phyloP scores from a whole-genome alignment of 2,329 filamentous ascomycete genomes.

The Calcarisporium arbuscula region DNA sequence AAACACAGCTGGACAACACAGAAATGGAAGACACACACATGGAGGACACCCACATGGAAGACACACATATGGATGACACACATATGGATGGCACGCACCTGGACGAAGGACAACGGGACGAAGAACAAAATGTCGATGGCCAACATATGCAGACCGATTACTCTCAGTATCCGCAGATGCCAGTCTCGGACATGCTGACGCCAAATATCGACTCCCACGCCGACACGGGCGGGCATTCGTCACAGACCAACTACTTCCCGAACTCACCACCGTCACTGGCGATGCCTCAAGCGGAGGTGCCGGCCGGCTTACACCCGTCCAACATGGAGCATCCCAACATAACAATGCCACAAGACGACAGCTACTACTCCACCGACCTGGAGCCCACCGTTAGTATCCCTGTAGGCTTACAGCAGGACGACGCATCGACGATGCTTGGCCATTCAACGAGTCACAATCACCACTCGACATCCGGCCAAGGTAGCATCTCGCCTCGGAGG shows the following conservation, averaged over 20 bases:
- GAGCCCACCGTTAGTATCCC: too few species aligned
- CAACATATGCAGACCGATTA: too few species aligned
- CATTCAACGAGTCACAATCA: too few species aligned
- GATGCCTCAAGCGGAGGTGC: conserved; percentile 17
- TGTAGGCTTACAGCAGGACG: too few species aligned
- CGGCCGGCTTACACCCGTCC: conserved; percentile 8
- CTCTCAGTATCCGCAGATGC: conserved; percentile 20
- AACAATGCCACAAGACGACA: conserved; percentile 12
- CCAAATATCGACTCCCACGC: conserved; percentile 13
- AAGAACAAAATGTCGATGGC: too few species aligned
- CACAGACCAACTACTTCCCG: conserved; percentile 21
- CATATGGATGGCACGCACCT: conserved; percentile 4
- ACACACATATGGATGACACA: conserved; percentile 5
- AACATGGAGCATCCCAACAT: conserved; percentile 6
- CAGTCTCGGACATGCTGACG: conserved; percentile 21
- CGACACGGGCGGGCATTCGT: conserved; percentile 12
- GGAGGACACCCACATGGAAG: conserved; percentile 4
- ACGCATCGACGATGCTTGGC: too few species aligned
- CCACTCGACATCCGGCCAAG: too few species aligned
- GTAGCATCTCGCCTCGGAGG: too few species aligned
- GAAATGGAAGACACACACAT: conserved; percentile 11
- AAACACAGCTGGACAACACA: conserved; percentile 11
- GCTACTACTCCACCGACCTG: conserved; percentile 15
- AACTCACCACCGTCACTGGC: conserved; percentile 18
- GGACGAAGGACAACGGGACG: conserved; percentile 7